Conservation (phyloP, 495 filamentous ascomycete species). For the Penicillium subrubescens region DNA sequence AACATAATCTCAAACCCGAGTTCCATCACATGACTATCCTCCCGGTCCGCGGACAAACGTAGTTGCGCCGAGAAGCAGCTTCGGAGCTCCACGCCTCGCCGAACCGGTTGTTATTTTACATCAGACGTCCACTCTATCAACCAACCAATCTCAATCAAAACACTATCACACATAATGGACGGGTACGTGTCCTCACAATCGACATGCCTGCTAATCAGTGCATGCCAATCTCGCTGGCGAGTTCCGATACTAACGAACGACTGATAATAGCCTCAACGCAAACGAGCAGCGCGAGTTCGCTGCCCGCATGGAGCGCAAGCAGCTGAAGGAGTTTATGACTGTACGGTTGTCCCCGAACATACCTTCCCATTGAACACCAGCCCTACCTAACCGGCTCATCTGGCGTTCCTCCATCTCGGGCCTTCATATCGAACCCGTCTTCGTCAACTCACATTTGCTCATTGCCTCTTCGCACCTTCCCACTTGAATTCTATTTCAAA, state of each 20-base stretch:
- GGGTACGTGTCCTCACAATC: constrained; percentile 33
- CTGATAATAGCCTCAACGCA: constrained; percentile 62
- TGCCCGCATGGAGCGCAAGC: constrained; percentile 88
- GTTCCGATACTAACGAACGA: neutral
- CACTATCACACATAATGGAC: constrained; percentile 43
- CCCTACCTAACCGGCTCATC: neutral
- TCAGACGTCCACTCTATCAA: constrained; percentile 9
- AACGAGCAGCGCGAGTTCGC: constrained; percentile 91
- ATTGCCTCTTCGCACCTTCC: neutral
- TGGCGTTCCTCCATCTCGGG: neutral
- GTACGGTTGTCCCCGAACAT: constrained; percentile 52
- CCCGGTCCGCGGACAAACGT: constrained; percentile 26
- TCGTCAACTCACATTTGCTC: neutral
- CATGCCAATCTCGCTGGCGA: neutral
- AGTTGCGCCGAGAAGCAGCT: constrained; percentile 37
- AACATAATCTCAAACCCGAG: constrained; percentile 16
- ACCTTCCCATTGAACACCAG: neutral
- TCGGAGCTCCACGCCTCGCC: constrained; percentile 34
- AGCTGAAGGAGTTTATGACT: constrained; percentile 98
- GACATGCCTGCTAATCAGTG: neutral
- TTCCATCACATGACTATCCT: constrained; percentile 18
- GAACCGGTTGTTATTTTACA: constrained; percentile 5
- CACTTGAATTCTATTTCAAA: neutral
- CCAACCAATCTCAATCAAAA: constrained; percentile 8
- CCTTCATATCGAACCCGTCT: neutral